Percentiles rank a stretch among this genome's conserved stretches.
Conservation (phyloP, 805 yeast genomes). For the Grigorovia transvaalensis region DNA sequence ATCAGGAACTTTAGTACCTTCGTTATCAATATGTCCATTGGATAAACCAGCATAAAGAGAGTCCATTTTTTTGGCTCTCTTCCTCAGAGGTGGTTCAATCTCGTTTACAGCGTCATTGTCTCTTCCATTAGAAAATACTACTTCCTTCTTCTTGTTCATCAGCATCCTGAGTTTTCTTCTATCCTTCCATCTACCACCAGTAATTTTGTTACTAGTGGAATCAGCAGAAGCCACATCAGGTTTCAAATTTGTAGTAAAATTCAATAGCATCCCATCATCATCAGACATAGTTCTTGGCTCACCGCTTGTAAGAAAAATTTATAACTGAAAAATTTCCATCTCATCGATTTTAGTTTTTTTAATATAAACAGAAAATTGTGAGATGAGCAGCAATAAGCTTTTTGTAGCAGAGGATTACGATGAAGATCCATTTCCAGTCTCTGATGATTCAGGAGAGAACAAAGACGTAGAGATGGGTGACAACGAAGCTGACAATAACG, state of each 20-base stretch:
- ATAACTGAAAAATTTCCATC: slow-evolving; percentile 6
- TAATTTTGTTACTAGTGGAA: slow-evolving; percentile 31
- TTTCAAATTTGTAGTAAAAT: slow-evolving; percentile 45
- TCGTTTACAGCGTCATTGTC: background rate
- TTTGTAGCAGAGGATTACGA: slow-evolving; percentile 33
- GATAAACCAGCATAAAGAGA: background rate
- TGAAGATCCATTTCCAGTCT: slow-evolving; percentile 13
- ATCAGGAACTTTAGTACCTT: slow-evolving; percentile 5
- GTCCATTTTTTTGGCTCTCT: background rate
- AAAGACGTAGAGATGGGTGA: background rate
- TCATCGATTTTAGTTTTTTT: slow-evolving; percentile 8
- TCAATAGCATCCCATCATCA: slow-evolving; percentile 45
- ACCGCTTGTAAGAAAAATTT: slow-evolving; percentile 10
- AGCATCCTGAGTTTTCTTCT: slow-evolving; percentile 50
- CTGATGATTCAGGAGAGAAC: slow-evolving; percentile 7
- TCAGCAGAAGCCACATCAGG: slow-evolving; percentile 17
- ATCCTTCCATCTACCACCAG: slow-evolving; percentile 79
- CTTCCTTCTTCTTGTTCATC: slow-evolving; percentile 35
- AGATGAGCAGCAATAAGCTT: slow-evolving; percentile 18
- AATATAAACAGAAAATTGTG: background rate
- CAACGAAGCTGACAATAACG: background rate
- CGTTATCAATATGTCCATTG: background rate
- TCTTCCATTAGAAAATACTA: background rate
- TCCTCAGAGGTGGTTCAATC: background rate
- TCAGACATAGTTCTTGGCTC: slow-evolving; percentile 10